Percentiles rank a stretch among this genome's conserved stretches.
Conservation (phyloP, 2,329 filamentous ascomycete genomes). For the Colletotrichum salicis region DNA sequence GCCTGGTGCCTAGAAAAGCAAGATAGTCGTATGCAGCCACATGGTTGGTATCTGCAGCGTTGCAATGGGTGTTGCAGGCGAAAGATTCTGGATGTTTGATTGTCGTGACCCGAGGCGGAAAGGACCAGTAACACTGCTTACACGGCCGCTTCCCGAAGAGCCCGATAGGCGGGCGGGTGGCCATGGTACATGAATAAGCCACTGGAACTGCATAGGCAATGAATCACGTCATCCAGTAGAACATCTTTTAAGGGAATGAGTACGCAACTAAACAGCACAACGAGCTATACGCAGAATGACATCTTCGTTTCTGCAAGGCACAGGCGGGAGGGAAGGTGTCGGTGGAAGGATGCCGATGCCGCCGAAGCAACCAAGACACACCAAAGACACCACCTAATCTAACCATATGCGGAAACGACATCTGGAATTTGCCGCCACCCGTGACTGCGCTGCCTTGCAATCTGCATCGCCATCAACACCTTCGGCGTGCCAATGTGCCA, state of each 20-base stretch:
- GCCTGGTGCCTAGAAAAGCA: not conserved
- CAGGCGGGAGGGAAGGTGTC: not conserved
- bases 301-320: not conserved
- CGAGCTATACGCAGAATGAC: not conserved
- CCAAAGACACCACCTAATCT: not conserved
- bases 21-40: constrained; percentile 14
- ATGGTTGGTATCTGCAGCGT: constrained; percentile 3
- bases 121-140: not conserved
- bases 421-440: constrained; percentile 2
- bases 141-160: not conserved
- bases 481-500: not conserved
- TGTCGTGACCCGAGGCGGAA: not conserved
- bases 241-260: too few relatives aligned
- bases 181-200: not conserved
- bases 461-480: constrained; percentile 1
- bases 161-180: not conserved
- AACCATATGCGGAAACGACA: constrained; percentile 8
- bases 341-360: not conserved
- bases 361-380: not conserved
- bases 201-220: not conserved
- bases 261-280: not conserved
- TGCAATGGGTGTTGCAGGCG: not conserved
- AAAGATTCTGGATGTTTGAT: not conserved
- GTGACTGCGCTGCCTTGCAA: not conserved
- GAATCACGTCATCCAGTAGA: not conserved